Evolutionary conservation across 257 asterid species (phyloP).

Genomic region (Misopates orontium): DNA sequence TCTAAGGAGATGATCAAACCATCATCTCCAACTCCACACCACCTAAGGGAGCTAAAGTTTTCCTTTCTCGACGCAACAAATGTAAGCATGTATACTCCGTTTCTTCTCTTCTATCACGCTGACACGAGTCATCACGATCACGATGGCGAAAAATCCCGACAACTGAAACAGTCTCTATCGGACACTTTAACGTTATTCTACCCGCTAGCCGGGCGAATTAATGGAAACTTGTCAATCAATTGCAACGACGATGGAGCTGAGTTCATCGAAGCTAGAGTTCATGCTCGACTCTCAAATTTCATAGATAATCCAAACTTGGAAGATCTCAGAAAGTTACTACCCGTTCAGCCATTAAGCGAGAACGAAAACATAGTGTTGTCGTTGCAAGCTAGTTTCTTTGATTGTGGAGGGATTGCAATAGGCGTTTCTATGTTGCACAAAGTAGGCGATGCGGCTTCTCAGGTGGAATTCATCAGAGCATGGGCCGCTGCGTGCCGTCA

Average conservation of each 20-base stretch:
- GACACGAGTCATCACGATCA: neutral
- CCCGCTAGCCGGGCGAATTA: conserved; percentile 42
- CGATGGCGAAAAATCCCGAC: conserved; percentile 1
- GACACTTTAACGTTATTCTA: conserved; percentile 36
- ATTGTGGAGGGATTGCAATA: conserved; percentile 29
- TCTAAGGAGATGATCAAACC: conserved; percentile 40
- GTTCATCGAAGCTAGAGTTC: conserved; percentile 30
- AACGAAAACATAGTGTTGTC: conserved; percentile 14
- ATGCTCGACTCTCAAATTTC: conserved; percentile 11
- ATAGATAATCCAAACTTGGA: conserved; percentile 1
- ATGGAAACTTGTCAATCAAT: conserved; percentile 23
- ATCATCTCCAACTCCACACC: conserved; percentile 43
- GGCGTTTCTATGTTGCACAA: conserved; percentile 36
- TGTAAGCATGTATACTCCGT: conserved; percentile 29
- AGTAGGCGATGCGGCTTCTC: conserved; percentile 34
- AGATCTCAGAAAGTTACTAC: conserved; percentile 22
- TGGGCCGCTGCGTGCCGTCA: conserved; percentile 35
- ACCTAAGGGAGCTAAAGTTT: conserved; percentile 27
- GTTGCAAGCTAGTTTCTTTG: conserved; percentile 34
- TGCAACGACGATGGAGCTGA: conserved; percentile 45
- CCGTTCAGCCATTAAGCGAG: neutral
- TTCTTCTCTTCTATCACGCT: conserved; percentile 35
- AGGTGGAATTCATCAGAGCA: conserved; percentile 26
- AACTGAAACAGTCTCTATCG: conserved; percentile 34
- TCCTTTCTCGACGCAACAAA: conserved; percentile 49